Evolutionary conservation across 2,329 filamentous ascomycete species (phyloP), one percentile per base, ranked within the genome.

Genomic region (Coniochaeta ligniaria): DNA sequence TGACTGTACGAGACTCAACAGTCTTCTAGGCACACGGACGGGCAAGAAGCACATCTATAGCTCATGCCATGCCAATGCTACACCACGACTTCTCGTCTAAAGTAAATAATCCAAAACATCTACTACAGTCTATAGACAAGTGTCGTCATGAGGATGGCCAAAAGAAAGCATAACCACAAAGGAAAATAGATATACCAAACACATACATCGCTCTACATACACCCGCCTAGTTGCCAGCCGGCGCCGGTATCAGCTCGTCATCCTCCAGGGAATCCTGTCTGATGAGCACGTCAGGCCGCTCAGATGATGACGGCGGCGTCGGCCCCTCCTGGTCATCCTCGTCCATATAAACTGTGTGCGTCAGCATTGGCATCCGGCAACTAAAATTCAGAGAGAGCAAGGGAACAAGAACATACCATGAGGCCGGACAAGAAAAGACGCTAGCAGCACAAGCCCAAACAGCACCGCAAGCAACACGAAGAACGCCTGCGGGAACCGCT

Each of bases 401-500:
- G 20, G 28, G 14, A 54, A 16, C n/a, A 24, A 20, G 47, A 41
- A 83, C 89, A 77, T 78, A 96, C 92, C 80, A 77, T 90, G 80
- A 3, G 92, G 88, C 68, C 78, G 83, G 28, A 98, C 79, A 59
- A 92, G 83, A 72, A 88, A 88, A 68, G 86, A 90, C 59, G 85
- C 80, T 2, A 87, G 58, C 33, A 94, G 81, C 0, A 87, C 87
- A 9, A 87, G 26, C 1, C 76, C 82, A 71, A 96, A 96, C 0
- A 90, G 78, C 8, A 75, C 74, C 0, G 83, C 78, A 52, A 98
- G 74, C 57, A 90, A 84, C 9, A 96, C 84, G 72, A 97, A 97
- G 0, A 96, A 88, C 0, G 91, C 86, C 73, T 95, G 91, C 0
- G 91, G 86, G 65, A 90, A 94, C 1, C 76, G 85, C 22, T 82